Evolutionary conservation across 1,284 basidiomycete species (phyloP).

Genomic region (Meira nashicola): DNA sequence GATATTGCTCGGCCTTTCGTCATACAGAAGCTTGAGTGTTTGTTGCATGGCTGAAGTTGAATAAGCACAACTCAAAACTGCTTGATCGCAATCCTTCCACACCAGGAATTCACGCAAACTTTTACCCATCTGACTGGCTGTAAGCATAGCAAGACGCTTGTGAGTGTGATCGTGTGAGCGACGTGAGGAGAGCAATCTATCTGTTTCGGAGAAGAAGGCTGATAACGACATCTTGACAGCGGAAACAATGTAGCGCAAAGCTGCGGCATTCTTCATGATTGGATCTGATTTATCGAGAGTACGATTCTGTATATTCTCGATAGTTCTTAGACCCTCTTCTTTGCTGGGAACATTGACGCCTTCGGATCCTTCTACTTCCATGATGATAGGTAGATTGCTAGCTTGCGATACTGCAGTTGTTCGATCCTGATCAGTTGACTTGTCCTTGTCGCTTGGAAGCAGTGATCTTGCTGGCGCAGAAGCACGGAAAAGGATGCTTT

Average conservation of each 20-base stretch:
- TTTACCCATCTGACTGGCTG: constrained; percentile 67
- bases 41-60: constrained; percentile 70
- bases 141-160: constrained; percentile 69
- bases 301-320: not conserved
- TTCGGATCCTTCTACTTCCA: not conserved
- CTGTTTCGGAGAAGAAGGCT: constrained; percentile 84
- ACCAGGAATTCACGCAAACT: constrained; percentile 71
- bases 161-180: constrained; percentile 71
- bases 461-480: constrained; percentile 18
- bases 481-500: constrained; percentile 71
- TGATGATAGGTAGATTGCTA: too few species aligned
- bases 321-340: not conserved
- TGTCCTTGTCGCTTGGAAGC: not conserved
- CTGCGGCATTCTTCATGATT: constrained; percentile 24
- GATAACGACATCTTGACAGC: constrained; percentile 72
- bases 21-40: constrained; percentile 70
- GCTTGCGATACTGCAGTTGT: too few species aligned
- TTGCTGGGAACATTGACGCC: not conserved
- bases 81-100: constrained; percentile 60
- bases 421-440: not conserved
- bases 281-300: not conserved
- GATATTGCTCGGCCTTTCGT: constrained; percentile 61
- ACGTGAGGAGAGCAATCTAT: constrained; percentile 75
- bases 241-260: constrained; percentile 71
- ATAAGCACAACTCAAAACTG: constrained; percentile 51